A percentile compares a stretch with the other conserved stretches of the same genome.
Conservation (phyloP, 1,284 basidiomycete genomes). For the Fomitopsis betulina region DNA sequence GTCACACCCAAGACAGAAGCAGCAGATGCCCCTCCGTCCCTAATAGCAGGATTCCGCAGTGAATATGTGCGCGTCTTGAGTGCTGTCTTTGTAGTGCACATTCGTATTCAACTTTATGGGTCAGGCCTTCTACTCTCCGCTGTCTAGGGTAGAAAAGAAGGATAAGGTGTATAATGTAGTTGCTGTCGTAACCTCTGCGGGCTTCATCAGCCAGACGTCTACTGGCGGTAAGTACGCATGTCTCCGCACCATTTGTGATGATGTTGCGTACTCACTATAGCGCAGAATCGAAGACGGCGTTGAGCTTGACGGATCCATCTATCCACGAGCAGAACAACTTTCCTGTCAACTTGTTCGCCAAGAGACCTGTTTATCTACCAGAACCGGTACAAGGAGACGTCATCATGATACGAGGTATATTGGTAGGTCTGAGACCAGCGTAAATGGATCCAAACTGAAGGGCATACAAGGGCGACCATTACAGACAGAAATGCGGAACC, state of each 20-base stretch:
- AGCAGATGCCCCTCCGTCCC: background rate
- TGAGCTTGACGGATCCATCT: conserved; percentile 41
- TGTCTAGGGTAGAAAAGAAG: conserved; percentile 8
- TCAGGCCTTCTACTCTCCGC: conserved; percentile 14
- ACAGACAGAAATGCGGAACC: conserved; percentile 28
- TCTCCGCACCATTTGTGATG: background rate
- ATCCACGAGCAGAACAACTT: conserved; percentile 29
- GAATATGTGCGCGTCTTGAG: background rate
- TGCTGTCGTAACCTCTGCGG: conserved; percentile 15
- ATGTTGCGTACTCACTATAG: conserved; percentile 1
- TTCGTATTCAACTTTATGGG: background rate
- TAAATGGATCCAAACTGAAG: background rate
- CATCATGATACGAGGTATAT: conserved; percentile 31
- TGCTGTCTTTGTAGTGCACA: background rate
- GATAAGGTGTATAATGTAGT: conserved; percentile 15
- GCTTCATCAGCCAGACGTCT: conserved; percentile 6
- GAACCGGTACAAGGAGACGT: conserved; percentile 39
- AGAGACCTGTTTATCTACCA: conserved; percentile 46
- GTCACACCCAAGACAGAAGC: background rate
- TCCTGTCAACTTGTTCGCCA: conserved; percentile 48
- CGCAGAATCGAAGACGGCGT: conserved; percentile 18
- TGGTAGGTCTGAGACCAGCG: conserved; percentile 8
- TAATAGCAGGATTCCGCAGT: background rate
- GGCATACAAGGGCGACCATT: conserved; percentile 25
- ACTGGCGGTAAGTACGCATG: conserved; percentile 14